phyloP scores from a whole-genome alignment of 306 rosid species.

The Lathyrus oleraceus region DNA sequence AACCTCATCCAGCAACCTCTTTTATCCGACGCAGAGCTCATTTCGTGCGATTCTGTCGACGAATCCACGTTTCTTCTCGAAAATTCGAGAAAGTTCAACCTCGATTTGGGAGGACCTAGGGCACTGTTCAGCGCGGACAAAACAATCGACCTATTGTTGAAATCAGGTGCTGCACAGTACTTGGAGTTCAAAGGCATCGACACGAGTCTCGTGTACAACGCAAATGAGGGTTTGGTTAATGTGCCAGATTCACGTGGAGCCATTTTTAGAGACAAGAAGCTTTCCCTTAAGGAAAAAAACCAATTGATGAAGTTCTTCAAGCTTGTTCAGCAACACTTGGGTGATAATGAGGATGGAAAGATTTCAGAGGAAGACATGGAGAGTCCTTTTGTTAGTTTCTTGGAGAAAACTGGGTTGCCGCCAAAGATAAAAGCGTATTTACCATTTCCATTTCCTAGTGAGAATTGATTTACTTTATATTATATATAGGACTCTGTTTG shows the following conservation, averaged over 20 bases:
- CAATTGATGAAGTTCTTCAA: slow-evolving; percentile 85
- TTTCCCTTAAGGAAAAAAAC: slow-evolving; percentile 72
- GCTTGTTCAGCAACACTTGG: slow-evolving; percentile 82
- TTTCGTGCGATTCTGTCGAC: slow-evolving; percentile 38
- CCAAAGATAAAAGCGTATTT: slow-evolving; percentile 84
- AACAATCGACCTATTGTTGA: slow-evolving; percentile 58
- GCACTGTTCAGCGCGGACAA: slow-evolving; percentile 61
- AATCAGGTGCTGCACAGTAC: slow-evolving; percentile 62
- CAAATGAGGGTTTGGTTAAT: slow-evolving; percentile 50
- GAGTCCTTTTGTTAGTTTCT: slow-evolving; percentile 64
- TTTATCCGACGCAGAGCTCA: slow-evolving; percentile 51
- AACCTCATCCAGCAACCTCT: slow-evolving; percentile 43
- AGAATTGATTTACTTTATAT: slow-evolving; percentile 38
- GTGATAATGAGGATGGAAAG: slow-evolving; percentile 35
- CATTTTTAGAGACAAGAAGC: slow-evolving; percentile 74
- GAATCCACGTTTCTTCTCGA: slow-evolving; percentile 36
- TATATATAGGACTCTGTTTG: background rate
- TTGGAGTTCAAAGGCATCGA: slow-evolving; percentile 77
- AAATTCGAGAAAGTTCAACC: slow-evolving; percentile 57
- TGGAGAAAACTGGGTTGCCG: slow-evolving; percentile 73
- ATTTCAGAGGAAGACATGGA: slow-evolving; percentile 82
- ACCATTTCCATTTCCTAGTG: slow-evolving; percentile 52
- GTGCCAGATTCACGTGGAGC: slow-evolving; percentile 93
- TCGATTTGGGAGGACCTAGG: slow-evolving; percentile 82
- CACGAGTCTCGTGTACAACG: slow-evolving; percentile 56